phyloP scores from a whole-genome alignment of 2,329 filamentous ascomycete genomes.

The Plenodomus lindquistii region DNA sequence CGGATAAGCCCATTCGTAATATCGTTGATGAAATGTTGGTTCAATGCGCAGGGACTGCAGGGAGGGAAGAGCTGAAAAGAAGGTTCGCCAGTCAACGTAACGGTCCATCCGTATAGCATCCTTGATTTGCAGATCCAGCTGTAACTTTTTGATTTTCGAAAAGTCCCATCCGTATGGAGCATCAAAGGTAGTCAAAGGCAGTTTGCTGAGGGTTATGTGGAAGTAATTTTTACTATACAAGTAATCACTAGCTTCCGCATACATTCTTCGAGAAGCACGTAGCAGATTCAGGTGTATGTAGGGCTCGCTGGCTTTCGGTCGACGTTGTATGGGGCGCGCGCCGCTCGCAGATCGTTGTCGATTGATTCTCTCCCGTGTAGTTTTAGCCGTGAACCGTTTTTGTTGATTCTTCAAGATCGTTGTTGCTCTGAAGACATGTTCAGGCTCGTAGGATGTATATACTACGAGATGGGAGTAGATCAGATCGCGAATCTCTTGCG shows the following conservation, averaged over 20 bases:
- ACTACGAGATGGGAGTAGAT: constrained; percentile 34
- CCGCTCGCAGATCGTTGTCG: constrained; percentile 25
- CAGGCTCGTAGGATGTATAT: constrained; percentile 9
- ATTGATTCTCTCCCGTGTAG: constrained; percentile 28
- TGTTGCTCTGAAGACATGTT: constrained; percentile 28
- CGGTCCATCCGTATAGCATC: constrained; percentile 38
- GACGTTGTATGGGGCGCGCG: constrained; percentile 19
- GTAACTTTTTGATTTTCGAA: constrained; percentile 25
- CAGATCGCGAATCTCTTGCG: constrained; percentile 34
- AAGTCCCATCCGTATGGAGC: constrained; percentile 31
- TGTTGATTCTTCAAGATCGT: constrained; percentile 29
- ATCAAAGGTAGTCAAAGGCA: constrained; percentile 24
- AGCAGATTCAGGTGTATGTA: constrained; percentile 27
- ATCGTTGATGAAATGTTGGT: constrained; percentile 30
- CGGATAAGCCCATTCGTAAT: constrained; percentile 33
- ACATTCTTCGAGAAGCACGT: constrained; percentile 22
- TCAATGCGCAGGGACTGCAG: constrained; percentile 30
- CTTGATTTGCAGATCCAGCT: constrained; percentile 35
- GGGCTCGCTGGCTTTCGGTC: constrained; percentile 16
- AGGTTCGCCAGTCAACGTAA: constrained; percentile 34
- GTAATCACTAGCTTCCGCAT: constrained; percentile 29
- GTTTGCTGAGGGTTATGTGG: constrained; percentile 31
- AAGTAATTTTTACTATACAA: constrained; percentile 37
- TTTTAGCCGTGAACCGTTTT: constrained; percentile 24
- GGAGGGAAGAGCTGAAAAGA: constrained; percentile 26